A percentile compares a stretch with the other conserved stretches of the same genome.
phyloP scores from a whole-genome alignment of 768 basidiomycete genomes.

The Pholiota conissans region DNA sequence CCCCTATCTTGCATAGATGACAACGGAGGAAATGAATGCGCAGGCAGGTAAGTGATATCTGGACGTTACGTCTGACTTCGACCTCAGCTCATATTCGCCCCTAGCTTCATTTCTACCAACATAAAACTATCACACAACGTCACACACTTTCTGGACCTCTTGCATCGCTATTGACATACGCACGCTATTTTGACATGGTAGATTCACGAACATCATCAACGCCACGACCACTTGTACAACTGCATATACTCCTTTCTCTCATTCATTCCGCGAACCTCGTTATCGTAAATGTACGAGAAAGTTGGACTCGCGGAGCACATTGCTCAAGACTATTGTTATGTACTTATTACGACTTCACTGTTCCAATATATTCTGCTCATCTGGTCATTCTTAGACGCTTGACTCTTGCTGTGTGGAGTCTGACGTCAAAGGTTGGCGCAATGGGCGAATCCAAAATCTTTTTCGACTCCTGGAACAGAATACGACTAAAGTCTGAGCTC shows the following conservation, averaged over 20 bases:
- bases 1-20: constrained; percentile 34
- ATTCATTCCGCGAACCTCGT: not conserved
- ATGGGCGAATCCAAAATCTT: too few species aligned
- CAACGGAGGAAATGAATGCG: constrained; percentile 59
- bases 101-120: constrained; percentile 67
- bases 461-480: too few species aligned
- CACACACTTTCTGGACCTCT: not conserved
- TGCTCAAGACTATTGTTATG: not conserved
- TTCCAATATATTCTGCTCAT: not conserved
- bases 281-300: not conserved
- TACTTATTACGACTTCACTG: not conserved
- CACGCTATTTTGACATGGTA: not conserved
- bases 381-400: not conserved
- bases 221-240: not conserved
- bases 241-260: not conserved
- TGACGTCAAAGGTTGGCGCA: too few species aligned
- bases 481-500: too few species aligned
- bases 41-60: constrained; percentile 59
- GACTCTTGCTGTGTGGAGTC: not conserved
- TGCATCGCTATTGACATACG: not conserved
- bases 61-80: not conserved
- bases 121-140: constrained; percentile 24
- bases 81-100: constrained; percentile 1
- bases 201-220: not conserved
- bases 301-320: not conserved